Evolutionary conservation across 441 rosid species (phyloP).

Genomic region (Croton laevigatus): DNA sequence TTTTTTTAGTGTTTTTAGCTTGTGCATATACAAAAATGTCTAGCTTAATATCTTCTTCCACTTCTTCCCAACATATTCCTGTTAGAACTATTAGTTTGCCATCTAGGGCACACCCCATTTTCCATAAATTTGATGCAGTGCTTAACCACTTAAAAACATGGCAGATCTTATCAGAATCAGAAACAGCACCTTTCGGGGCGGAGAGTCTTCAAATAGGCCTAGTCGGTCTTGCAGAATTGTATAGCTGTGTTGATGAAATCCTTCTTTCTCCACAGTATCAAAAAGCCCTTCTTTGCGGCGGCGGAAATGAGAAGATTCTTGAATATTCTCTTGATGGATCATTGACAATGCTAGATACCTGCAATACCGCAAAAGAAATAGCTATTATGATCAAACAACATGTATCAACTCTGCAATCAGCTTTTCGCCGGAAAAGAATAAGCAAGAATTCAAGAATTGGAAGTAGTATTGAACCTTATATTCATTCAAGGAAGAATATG

Average conservation of each 20-base stretch:
- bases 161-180: slow-evolving; percentile 9
- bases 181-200: slow-evolving; percentile 6
- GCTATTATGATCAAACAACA: background rate
- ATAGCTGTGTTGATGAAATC: background rate
- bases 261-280: background rate
- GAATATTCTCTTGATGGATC: slow-evolving; percentile 16
- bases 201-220: slow-evolving; percentile 8
- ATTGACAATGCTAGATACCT: slow-evolving; percentile 10
- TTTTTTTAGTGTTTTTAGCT: background rate
- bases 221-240: slow-evolving; percentile 13
- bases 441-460: background rate
- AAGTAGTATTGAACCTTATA: background rate
- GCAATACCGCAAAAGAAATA: background rate
- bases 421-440: too few relatives aligned
- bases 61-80: slow-evolving; percentile 8
- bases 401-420: slow-evolving; percentile 5
- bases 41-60: background rate
- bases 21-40: background rate
- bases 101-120: slow-evolving; percentile 12
- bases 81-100: slow-evolving; percentile 9
- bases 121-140: slow-evolving; percentile 3
- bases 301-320: background rate
- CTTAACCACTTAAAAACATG: slow-evolving; percentile 12
- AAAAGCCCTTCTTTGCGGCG: background rate
- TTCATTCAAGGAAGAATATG: slow-evolving; percentile 4